Percentiles rank a stretch among this genome's conserved stretches.
These are phyloP conservation scores for Xylaria curta DNA, from an alignment of 495 filamentous ascomycete genomes.

Conservation along the genomic window DNA sequence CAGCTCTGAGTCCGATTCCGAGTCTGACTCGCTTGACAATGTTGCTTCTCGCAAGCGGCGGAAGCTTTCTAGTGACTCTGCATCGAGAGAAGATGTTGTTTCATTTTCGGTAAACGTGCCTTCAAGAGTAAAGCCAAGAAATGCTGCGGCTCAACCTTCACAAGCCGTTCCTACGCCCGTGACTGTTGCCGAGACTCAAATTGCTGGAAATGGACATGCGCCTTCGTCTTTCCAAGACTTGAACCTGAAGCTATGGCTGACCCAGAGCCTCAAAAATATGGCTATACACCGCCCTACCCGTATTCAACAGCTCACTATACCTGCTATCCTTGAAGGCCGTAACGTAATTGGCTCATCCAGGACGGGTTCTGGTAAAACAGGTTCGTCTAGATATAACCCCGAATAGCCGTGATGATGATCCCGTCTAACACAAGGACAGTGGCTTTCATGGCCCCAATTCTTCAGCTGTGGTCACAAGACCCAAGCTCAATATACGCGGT, in stretches of 20 bases:
- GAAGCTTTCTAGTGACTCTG: constrained; percentile 44
- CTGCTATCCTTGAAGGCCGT: constrained; percentile 83
- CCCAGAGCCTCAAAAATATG: constrained; percentile 83
- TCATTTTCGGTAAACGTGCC: constrained; percentile 48
- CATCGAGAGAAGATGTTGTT: constrained; percentile 23
- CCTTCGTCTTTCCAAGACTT: constrained; percentile 76
- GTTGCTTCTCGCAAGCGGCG: constrained; percentile 55
- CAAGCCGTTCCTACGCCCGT: constrained; percentile 23
- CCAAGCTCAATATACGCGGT: constrained; percentile 89
- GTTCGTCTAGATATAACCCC: constrained; percentile 11
- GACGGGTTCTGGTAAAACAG: constrained; percentile 97
- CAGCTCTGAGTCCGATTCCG: constrained; percentile 33
- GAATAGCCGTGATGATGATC: background rate
- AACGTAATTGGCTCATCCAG: constrained; percentile 94
- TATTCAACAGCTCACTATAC: constrained; percentile 92
- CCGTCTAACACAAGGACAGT: constrained; percentile 46
- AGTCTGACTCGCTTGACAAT: constrained; percentile 55
- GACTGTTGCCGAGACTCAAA: constrained; percentile 31
- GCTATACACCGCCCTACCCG: constrained; percentile 87
- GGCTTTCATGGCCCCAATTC: constrained; percentile 90
- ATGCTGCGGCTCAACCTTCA: constrained; percentile 18
- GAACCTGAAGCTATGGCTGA: constrained; percentile 84
- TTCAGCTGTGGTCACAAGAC: constrained; percentile 92
- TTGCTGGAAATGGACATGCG: constrained; percentile 49
- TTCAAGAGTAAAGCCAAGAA: constrained; percentile 55